phyloP scores from a whole-genome alignment of 2,329 filamentous ascomycete genomes.

The Diaporthe sp. region DNA sequence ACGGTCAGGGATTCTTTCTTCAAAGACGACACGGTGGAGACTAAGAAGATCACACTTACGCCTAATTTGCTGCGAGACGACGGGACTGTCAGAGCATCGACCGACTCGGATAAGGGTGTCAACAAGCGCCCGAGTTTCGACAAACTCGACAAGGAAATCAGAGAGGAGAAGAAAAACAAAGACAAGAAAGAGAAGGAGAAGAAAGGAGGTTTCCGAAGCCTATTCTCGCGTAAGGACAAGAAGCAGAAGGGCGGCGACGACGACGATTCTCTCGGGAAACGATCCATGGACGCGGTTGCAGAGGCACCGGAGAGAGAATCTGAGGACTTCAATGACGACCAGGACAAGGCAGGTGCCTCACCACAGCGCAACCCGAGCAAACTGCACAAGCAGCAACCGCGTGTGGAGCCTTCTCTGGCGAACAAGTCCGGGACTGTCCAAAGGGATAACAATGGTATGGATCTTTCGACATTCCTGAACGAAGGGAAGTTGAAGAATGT shows the following conservation, averaged over 20 bases:
- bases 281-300: constrained; percentile 67
- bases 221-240: constrained; percentile 74
- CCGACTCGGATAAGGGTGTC: constrained; percentile 65
- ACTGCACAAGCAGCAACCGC: constrained; percentile 75
- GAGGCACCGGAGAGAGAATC: constrained; percentile 59
- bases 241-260: constrained; percentile 69
- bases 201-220: constrained; percentile 69
- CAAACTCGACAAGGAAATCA: constrained; percentile 73
- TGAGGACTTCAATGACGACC: constrained; percentile 47
- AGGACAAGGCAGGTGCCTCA: constrained; percentile 29
- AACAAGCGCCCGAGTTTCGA: constrained; percentile 79
- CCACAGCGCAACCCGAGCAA: constrained; percentile 74
- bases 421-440: constrained; percentile 52
- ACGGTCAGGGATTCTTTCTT: constrained; percentile 96
- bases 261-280: constrained; percentile 72
- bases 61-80: constrained; percentile 93
- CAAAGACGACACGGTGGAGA: constrained; percentile 94
- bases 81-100: constrained; percentile 62
- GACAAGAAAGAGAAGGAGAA: constrained; percentile 81
- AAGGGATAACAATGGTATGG: constrained; percentile 50
- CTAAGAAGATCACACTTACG: constrained; percentile 96
- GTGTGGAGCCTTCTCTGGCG: constrained; percentile 61
- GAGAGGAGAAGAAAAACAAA: constrained; percentile 80
- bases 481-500: constrained; percentile 64
- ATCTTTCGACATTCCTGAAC: constrained; percentile 56